Percentiles rank a stretch among this genome's conserved stretches.
These are phyloP conservation scores for Cylindrotheca fusiformis DNA, from an alignment of 108 stramenopile species.

Conservation along the genomic window DNA sequence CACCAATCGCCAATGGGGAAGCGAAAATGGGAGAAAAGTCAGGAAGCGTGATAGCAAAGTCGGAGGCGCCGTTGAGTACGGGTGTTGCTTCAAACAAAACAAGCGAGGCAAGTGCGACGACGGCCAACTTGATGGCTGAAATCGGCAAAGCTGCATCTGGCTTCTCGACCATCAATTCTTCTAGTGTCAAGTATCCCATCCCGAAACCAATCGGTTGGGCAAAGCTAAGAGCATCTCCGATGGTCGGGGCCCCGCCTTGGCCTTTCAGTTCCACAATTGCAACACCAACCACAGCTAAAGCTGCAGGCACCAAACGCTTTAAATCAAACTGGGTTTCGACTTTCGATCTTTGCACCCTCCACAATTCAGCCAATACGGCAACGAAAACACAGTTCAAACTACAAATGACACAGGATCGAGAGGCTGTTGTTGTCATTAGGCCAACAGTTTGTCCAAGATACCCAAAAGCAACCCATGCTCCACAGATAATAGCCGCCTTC, in stretches of 20 bases:
- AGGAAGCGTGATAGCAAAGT: conserved; percentile 34
- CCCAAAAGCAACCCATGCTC: conserved; percentile 73
- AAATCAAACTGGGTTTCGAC: conserved; percentile 43
- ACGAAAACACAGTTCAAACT: conserved; percentile 75
- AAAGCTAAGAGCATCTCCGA: conserved; percentile 63
- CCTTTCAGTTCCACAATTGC: conserved; percentile 69
- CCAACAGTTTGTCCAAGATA: conserved; percentile 69
- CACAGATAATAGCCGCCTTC: conserved; percentile 49
- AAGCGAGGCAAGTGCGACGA: conserved; percentile 48
- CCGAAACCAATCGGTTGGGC: conserved; percentile 81
- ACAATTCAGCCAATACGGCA: conserved; percentile 55
- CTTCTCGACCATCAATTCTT: conserved; percentile 57
- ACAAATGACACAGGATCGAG: conserved; percentile 70
- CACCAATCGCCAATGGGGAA: conserved; percentile 55
- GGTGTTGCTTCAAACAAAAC: conserved; percentile 50
- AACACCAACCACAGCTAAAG: conserved; percentile 59
- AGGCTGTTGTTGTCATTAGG: conserved; percentile 56
- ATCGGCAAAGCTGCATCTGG: conserved; percentile 66
- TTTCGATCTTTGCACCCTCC: conserved; percentile 39
- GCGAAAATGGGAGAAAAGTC: conserved; percentile 54
- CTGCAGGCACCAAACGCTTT: conserved; percentile 50
- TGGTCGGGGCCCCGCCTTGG: conserved; percentile 50
- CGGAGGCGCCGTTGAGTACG: conserved; percentile 19
- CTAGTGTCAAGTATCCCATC: conserved; percentile 65
- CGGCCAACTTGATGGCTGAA: conserved; percentile 52